A percentile compares a stretch with the other conserved stretches of the same genome.
Evolutionary conservation across 2,329 filamentous ascomycete genomes (phyloP).

Genomic region (Monilinia fructicola): DNA sequence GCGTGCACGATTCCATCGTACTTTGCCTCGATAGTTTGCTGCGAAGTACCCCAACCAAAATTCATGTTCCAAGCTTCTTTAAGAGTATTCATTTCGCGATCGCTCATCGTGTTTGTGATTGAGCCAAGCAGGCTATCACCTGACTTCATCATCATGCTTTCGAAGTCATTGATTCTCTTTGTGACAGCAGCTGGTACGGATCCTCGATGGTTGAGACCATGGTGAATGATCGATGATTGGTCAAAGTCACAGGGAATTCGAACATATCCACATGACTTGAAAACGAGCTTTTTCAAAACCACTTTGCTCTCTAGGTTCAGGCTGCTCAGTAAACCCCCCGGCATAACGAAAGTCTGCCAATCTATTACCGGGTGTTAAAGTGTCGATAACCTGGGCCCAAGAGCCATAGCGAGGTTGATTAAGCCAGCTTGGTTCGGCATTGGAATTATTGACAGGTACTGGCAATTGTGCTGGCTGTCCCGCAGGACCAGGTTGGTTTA

Average conservation of each 20-base stretch:
- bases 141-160: constrained; percentile 39
- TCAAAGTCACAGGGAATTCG: constrained; percentile 39
- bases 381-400: constrained; percentile 52
- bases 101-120: constrained; percentile 35
- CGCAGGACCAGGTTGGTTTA: background rate
- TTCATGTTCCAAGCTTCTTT: constrained; percentile 36
- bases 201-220: constrained; percentile 13
- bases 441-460: constrained; percentile 22
- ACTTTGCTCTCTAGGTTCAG: constrained; percentile 28
- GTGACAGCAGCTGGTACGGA: constrained; percentile 25
- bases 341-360: constrained; percentile 45
- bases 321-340: constrained; percentile 39
- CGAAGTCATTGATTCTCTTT: constrained; percentile 35
- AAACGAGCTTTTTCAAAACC: constrained; percentile 34
- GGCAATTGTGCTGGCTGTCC: background rate
- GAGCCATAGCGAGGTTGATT: constrained; percentile 45
- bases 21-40: constrained; percentile 25
- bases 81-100: constrained; percentile 31
- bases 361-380: constrained; percentile 49
- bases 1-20: constrained; percentile 34
- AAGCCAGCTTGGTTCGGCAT: constrained; percentile 37
- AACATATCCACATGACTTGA: constrained; percentile 40
- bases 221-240: constrained; percentile 32
- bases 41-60: constrained; percentile 32
- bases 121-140: constrained; percentile 32